A percentile compares a stretch with the other conserved stretches of the same genome.
These are phyloP conservation scores for Colletotrichum neosansevieriae DNA, from an alignment of 2,329 filamentous ascomycete species.

Conservation along the genomic window DNA sequence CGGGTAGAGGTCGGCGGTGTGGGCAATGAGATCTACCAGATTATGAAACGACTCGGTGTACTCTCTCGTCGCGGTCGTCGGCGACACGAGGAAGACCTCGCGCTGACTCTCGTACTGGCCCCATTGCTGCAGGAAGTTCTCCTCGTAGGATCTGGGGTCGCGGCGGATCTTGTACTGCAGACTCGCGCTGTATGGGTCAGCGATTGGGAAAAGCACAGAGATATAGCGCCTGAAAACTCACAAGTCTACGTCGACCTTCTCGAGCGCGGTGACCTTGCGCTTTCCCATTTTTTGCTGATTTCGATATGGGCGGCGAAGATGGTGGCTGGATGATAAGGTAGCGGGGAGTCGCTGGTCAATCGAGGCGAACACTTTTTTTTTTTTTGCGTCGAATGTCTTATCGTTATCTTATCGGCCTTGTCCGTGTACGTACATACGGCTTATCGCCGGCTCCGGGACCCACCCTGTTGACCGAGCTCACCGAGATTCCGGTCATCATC, in stretches of 20 bases:
- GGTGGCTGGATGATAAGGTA: slow-evolving; percentile 19
- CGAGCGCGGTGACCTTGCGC: slow-evolving; percentile 89
- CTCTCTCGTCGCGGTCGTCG: slow-evolving; percentile 80
- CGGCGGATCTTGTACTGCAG: slow-evolving; percentile 91
- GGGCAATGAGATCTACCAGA: slow-evolving; percentile 91
- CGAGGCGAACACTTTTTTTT: too few relatives aligned
- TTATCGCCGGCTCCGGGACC: too few relatives aligned
- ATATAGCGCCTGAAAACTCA: slow-evolving; percentile 52
- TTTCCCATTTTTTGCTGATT: slow-evolving; percentile 73
- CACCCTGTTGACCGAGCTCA: too few relatives aligned
- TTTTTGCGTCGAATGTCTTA: slow-evolving; percentile 1
- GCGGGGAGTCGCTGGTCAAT: slow-evolving; percentile 27
- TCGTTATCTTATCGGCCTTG: too few relatives aligned
- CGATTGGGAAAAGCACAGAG: slow-evolving; percentile 32
- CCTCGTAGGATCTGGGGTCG: slow-evolving; percentile 90
- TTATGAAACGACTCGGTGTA: slow-evolving; percentile 89
- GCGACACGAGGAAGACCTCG: slow-evolving; percentile 90
- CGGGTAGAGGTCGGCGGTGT: slow-evolving; percentile 94
- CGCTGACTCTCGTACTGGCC: slow-evolving; percentile 91
- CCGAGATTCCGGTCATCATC: too few relatives aligned
- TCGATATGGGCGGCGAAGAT: slow-evolving; percentile 1
- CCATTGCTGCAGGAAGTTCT: slow-evolving; percentile 90
- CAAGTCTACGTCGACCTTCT: slow-evolving; percentile 95
- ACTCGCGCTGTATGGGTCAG: slow-evolving; percentile 72
- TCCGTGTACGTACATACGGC: too few relatives aligned